phyloP scores from a whole-genome alignment of 768 basidiomycete species.

The Gymnopilus junonius region DNA sequence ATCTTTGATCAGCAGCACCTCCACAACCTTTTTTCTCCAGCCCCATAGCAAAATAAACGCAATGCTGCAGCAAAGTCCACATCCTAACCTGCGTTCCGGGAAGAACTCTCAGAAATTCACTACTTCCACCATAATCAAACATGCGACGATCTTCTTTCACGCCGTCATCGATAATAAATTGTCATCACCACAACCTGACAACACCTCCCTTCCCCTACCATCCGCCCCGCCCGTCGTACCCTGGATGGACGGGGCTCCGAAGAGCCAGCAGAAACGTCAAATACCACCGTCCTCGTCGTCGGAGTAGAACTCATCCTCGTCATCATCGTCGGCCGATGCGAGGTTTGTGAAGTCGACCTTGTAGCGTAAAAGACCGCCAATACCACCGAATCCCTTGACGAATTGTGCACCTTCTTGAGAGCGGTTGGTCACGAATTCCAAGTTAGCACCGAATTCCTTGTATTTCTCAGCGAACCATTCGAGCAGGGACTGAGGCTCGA shows the following conservation, averaged over 20 bases:
- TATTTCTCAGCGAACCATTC: slow-evolving; percentile 99
- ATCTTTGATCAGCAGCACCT: slow-evolving; percentile 10
- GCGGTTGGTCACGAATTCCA: slow-evolving; percentile 95
- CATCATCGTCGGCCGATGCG: slow-evolving; percentile 72
- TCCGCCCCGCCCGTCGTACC: slow-evolving; percentile 73
- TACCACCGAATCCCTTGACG: slow-evolving; percentile 98
- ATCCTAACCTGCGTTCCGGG: slow-evolving; percentile 5
- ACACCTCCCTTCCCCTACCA: slow-evolving; percentile 32
- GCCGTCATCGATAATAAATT: slow-evolving; percentile 2
- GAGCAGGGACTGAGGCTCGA: slow-evolving; percentile 84
- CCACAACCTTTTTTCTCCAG: slow-evolving; percentile 3
- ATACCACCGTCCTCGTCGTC: slow-evolving; percentile 69
- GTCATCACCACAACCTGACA: not conserved
- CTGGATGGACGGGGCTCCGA: slow-evolving; percentile 72
- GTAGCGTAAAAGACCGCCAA: slow-evolving; percentile 94
- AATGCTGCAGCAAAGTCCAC: slow-evolving; percentile 3
- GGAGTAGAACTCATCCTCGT: slow-evolving; percentile 87
- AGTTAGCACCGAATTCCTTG: slow-evolving; percentile 94
- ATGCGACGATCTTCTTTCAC: not conserved
- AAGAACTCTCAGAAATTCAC: slow-evolving; percentile 3
- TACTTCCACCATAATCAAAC: not conserved
- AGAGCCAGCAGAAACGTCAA: slow-evolving; percentile 89
- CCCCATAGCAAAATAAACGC: slow-evolving; percentile 12
- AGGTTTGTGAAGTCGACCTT: slow-evolving; percentile 96
- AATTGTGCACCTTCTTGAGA: slow-evolving; percentile 98